A percentile compares a stretch with the other conserved stretches of the same genome.
These are phyloP conservation scores for Leccinellum rugosiceps DNA, from an alignment of 768 basidiomycete species.

Conservation along the genomic window DNA sequence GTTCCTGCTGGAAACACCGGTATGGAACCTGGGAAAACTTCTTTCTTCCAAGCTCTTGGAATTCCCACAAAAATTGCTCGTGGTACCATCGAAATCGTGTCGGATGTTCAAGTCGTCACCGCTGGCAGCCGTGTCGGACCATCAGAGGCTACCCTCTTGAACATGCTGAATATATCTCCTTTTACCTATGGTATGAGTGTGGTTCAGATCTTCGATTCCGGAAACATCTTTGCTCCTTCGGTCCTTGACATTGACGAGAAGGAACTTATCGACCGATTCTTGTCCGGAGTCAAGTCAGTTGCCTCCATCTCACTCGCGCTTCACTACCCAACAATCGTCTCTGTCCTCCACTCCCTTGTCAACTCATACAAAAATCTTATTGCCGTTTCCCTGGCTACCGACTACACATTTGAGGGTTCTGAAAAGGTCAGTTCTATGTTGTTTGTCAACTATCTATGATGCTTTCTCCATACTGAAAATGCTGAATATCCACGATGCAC, in stretches of 20 bases:
- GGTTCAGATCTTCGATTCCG: slow-evolving; percentile 92
- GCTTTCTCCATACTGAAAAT: slow-evolving; percentile 76
- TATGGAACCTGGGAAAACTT: slow-evolving; percentile 99
- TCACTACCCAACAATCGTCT: slow-evolving; percentile 94
- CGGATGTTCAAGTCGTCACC: slow-evolving; percentile 91
- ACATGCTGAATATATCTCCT: slow-evolving; percentile 99
- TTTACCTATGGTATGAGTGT: slow-evolving; percentile 99
- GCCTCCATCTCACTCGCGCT: slow-evolving; percentile 94
- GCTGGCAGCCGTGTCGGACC: slow-evolving; percentile 92
- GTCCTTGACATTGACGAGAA: slow-evolving; percentile 93
- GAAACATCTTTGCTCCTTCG: slow-evolving; percentile 84
- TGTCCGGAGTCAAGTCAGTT: slow-evolving; percentile 91
- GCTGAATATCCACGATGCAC: slow-evolving; percentile 56
- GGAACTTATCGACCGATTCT: slow-evolving; percentile 88
- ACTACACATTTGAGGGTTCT: slow-evolving; percentile 91
- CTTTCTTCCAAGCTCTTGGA: slow-evolving; percentile 99
- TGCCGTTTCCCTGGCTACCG: slow-evolving; percentile 83
- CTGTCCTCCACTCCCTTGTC: slow-evolving; percentile 91
- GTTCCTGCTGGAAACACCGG: slow-evolving; percentile 98
- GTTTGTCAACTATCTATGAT: slow-evolving; percentile 13
- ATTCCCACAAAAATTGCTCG: slow-evolving; percentile 99
- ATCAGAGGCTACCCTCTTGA: slow-evolving; percentile 96
- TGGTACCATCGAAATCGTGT: slow-evolving; percentile 99
- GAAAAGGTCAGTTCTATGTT: slow-evolving; percentile 67
- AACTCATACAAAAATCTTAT: slow-evolving; percentile 99